These are phyloP conservation scores for Paecilomyces formosus DNA, from an alignment of 2,329 filamentous ascomycete genomes.

Conservation along the genomic window DNA sequence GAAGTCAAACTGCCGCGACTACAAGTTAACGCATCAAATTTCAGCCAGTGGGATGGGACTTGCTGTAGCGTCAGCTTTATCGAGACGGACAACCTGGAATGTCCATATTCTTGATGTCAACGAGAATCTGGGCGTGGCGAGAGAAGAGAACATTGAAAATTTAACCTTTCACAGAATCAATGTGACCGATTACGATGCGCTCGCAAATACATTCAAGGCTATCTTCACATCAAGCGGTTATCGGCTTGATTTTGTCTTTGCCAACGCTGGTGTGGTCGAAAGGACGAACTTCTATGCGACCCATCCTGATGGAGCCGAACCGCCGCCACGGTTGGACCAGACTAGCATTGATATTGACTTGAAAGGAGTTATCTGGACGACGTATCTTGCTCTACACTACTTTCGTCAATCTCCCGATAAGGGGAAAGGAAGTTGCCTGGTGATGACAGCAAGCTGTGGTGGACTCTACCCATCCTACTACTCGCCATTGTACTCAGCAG, in stretches of 20 bases:
- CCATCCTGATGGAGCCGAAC: conserved; percentile 14
- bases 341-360: conserved; percentile 36
- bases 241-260: conserved; percentile 42
- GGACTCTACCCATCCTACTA: conserved; percentile 30
- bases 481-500: conserved; percentile 30
- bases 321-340: conserved; percentile 23
- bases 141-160: conserved; percentile 16
- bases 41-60: conserved; percentile 39
- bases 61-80: conserved; percentile 32
- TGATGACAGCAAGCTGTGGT: conserved; percentile 32
- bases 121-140: conserved; percentile 21
- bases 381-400: conserved; percentile 35
- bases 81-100: conserved; percentile 28
- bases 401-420: conserved; percentile 23
- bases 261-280: conserved; percentile 42
- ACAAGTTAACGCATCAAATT: neutral
- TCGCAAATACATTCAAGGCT: conserved; percentile 29
- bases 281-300: conserved; percentile 33
- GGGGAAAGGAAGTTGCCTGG: conserved; percentile 16
- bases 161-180: conserved; percentile 33
- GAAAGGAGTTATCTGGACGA: conserved; percentile 33
- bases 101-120: conserved; percentile 37
- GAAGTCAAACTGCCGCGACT: neutral
- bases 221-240: conserved; percentile 24
- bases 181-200: conserved; percentile 27